phyloP scores from a whole-genome alignment of 306 rosid genomes.

The Lathyrus oleraceus region DNA sequence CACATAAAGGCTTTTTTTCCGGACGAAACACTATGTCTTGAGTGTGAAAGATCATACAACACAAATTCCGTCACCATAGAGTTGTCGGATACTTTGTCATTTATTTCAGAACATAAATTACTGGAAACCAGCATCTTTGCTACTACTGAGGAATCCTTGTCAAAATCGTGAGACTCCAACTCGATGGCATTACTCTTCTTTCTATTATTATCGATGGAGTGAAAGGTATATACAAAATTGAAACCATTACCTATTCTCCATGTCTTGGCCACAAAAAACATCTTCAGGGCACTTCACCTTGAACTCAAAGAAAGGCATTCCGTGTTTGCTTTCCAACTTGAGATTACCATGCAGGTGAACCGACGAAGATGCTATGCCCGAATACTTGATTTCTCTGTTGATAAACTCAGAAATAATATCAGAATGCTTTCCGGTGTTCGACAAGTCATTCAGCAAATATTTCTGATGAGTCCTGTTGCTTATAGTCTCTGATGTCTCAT shows the following conservation, averaged over 20 bases:
- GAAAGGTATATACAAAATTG: constrained; percentile 79
- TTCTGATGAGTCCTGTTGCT: constrained; percentile 46
- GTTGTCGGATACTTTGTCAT: too few species aligned
- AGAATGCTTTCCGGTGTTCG: constrained; percentile 49
- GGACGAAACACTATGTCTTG: too few species aligned
- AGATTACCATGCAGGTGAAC: constrained; percentile 88
- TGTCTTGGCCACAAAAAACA: constrained; percentile 70
- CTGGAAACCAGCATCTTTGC: too few species aligned
- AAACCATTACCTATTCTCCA: constrained; percentile 66
- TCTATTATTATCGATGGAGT: constrained; percentile 60
- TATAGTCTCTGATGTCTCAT: too few species aligned
- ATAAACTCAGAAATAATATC: constrained; percentile 51
- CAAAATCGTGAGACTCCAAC: too few species aligned
- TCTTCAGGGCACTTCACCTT: constrained; percentile 77
- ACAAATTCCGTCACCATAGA: too few species aligned
- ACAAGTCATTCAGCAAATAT: constrained; percentile 57
- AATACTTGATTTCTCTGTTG: constrained; percentile 51
- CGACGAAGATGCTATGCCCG: constrained; percentile 67
- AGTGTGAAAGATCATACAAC: too few species aligned
- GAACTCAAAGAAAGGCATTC: too few species aligned
- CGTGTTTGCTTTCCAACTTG: constrained; percentile 68
- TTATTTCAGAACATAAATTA: too few species aligned
- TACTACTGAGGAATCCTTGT: too few species aligned
- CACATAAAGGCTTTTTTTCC: too few species aligned
- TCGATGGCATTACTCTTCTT: constrained; percentile 68